A percentile compares a stretch with the other conserved stretches of the same genome.
Conservation (phyloP, 345 rosid species). For the Syzygium grande region DNA sequence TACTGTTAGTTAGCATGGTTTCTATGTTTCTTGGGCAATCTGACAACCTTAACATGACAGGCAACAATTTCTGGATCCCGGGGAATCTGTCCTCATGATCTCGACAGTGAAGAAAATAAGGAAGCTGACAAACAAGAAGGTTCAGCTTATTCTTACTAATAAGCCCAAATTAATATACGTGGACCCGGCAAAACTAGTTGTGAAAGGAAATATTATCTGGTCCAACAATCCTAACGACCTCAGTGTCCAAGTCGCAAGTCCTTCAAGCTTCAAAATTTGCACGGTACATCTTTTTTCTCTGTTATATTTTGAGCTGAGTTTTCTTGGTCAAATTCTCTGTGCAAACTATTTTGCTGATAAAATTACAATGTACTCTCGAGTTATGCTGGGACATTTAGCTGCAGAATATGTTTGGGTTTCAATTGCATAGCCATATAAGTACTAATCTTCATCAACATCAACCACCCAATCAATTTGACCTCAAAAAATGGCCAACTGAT, state of each 20-base stretch:
- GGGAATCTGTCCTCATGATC: conserved; percentile 93
- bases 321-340: neutral
- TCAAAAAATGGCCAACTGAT: neutral
- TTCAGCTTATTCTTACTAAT: conserved; percentile 93
- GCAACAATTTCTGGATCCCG: conserved; percentile 96
- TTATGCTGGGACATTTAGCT: neutral
- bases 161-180: conserved; percentile 86
- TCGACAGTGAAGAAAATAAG: conserved; percentile 89
- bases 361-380: neutral
- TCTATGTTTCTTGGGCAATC: neutral
- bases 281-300: conserved; percentile 40
- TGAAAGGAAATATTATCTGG: conserved; percentile 82
- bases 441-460: neutral
- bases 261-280: conserved; percentile 82
- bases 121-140: conserved; percentile 90
- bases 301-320: neutral
- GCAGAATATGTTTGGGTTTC: neutral
- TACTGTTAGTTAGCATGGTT: neutral
- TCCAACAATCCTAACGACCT: conserved; percentile 87
- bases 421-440: neutral
- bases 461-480: neutral
- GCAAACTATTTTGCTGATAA: neutral
- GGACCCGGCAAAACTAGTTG: conserved; percentile 74
- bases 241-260: conserved; percentile 67
- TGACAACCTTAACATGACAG: conserved; percentile 23